A percentile compares a stretch with the other conserved stretches of the same genome.
phyloP scores from a whole-genome alignment of 805 yeast species.

The Metschnikowia drakensbergensis region DNA sequence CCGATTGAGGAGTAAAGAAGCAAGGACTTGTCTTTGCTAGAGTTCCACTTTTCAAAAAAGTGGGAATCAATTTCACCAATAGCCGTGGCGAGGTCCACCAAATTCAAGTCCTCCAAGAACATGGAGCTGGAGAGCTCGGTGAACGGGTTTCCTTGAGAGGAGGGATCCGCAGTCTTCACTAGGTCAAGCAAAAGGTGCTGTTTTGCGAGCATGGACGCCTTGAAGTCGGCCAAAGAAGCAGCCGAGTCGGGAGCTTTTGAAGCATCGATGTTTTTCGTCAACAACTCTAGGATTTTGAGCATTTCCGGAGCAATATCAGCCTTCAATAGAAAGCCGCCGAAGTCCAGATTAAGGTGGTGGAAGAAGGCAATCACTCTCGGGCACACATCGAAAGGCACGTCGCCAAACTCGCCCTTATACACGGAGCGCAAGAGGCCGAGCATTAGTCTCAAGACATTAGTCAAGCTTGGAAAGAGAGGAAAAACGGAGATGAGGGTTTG shows the following conservation, averaged over 20 bases:
- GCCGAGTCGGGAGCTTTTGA: background rate
- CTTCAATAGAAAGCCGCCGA: conserved; percentile 68
- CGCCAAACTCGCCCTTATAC: conserved; percentile 25
- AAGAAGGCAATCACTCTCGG: conserved; percentile 53
- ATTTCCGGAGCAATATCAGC: conserved; percentile 56
- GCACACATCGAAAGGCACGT: conserved; percentile 30
- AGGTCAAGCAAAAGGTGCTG: conserved; percentile 41
- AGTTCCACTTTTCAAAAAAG: conserved; percentile 71
- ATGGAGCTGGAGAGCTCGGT: conserved; percentile 35
- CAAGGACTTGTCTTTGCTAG: conserved; percentile 72
- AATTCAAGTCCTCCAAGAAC: conserved; percentile 51
- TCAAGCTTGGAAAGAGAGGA: conserved; percentile 37
- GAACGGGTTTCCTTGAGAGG: conserved; percentile 19
- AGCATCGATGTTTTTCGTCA: conserved; percentile 13
- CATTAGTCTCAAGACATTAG: conserved; percentile 23
- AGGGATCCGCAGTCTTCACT: conserved; percentile 5
- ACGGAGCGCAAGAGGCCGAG: conserved; percentile 19
- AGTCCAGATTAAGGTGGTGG: conserved; percentile 52
- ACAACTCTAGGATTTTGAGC: conserved; percentile 51
- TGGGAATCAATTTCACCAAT: conserved; percentile 64
- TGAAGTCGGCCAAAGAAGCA: conserved; percentile 47
- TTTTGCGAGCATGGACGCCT: conserved; percentile 46
- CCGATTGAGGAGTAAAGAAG: conserved; percentile 51
- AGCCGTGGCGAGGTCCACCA: conserved; percentile 55
- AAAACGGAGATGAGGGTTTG: conserved; percentile 23